These are phyloP conservation scores for Exophiala dermatitidis DNA, from an alignment of 2,329 filamentous ascomycete genomes.

Conservation along the genomic window DNA sequence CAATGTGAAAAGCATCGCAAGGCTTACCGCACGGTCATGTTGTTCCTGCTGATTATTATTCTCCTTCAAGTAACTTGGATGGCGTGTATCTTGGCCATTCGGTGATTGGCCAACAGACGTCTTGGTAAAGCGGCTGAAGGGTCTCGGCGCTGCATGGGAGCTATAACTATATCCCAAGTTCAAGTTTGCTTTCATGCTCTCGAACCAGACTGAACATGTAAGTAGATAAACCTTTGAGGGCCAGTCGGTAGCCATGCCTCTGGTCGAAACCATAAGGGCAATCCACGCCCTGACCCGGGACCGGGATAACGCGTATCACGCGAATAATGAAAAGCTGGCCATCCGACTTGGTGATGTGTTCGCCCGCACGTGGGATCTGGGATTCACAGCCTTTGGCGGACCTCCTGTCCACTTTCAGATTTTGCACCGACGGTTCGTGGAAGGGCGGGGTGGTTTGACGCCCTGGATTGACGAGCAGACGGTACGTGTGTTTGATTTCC, in stretches of 20 bases:
- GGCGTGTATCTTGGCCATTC: too few species aligned
- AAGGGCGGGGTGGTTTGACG: constrained; percentile 38
- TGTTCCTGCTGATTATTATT: too few species aligned
- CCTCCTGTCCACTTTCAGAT: constrained; percentile 66
- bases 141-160: too few species aligned
- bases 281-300: constrained; percentile 4
- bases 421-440: constrained; percentile 56
- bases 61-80: too few species aligned
- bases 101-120: too few species aligned
- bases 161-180: too few species aligned
- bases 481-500: constrained; percentile 35
- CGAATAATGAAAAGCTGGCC: constrained; percentile 29
- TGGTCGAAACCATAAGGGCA: neutral
- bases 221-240: too few species aligned
- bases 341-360: constrained; percentile 33
- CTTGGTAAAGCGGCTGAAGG: too few species aligned
- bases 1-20: too few species aligned
- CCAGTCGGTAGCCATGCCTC: neutral
- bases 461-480: constrained; percentile 64
- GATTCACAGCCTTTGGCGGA: constrained; percentile 60
- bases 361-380: constrained; percentile 50
- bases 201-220: too few species aligned
- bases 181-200: too few species aligned
- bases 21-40: too few species aligned
- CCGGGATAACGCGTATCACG: constrained; percentile 10